Base-by-base conservation (phyloP, 169 alveolate genomes). In the Condylostoma magnum region DNA sequence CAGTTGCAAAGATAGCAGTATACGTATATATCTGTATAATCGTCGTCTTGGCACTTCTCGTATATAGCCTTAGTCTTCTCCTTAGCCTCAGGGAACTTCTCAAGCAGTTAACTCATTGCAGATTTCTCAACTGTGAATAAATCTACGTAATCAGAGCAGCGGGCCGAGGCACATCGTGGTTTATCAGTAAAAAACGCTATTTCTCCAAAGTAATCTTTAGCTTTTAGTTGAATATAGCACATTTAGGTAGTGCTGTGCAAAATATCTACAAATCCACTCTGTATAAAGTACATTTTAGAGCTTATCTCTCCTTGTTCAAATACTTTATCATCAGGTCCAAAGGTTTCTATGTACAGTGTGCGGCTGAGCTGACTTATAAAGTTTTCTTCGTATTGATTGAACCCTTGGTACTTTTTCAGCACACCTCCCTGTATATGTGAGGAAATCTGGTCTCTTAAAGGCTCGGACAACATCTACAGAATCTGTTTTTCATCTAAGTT, bases 361-460 rank as follows among this genome's bases (percentile, higher is more conserved):
- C 56, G 38, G 27, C 58, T 28, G 20, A 63, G 34, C 10, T 63
- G 36, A 34, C 15, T n/a, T 25, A 22, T 28, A 38, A 63, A 41
- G n/a, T 25, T 25, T 3, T 41, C 10, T 2, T 38, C 12, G n/a
- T n/a, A n/a, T n/a, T n/a, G n/a, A n/a, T n/a, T n/a, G n/a, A n/a
- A n/a, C n/a, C n/a, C n/a, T n/a, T n/a, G n/a, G n/a, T n/a, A 69
- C n/a, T n/a, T 63, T 4, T 53, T 66, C n/a, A 89, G 69, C 15
- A 84, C 69, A 47, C 79, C 77, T 10, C 90, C 90, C 36, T 81
- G 76, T 0, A 86, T 58, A 33, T 85, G 82, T 5, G 79, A 84
- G 6, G 82, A 58, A 8, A 89, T 83, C 27, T 89, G 82, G 20
- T 83, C 89, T 56, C 80, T 54, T n/a, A 89, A 60, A 48, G 86